Evolutionary conservation across 2,329 filamentous ascomycete genomes (phyloP).

Genomic region (Chaetomiaceae sp.): DNA sequence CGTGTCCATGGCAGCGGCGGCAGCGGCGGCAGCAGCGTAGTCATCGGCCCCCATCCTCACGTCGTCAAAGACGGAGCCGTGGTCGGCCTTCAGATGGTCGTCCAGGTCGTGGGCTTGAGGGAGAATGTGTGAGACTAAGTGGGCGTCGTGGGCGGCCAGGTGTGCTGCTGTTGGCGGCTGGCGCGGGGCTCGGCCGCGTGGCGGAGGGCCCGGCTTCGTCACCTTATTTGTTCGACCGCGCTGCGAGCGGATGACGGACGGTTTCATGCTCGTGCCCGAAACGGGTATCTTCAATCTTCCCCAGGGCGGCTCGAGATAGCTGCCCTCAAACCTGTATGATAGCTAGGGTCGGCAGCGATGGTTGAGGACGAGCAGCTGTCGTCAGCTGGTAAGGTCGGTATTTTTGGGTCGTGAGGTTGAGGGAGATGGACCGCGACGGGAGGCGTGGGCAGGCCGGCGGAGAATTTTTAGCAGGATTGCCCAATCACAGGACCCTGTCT

Average conservation of each 20-base stretch:
- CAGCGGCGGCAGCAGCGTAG: constrained; percentile 30
- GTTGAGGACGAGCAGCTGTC: constrained; percentile 26
- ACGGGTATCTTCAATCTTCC: neutral
- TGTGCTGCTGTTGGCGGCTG: constrained; percentile 13
- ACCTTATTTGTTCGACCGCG: constrained; percentile 41
- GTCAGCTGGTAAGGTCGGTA: constrained; percentile 24
- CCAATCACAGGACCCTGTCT: constrained; percentile 12
- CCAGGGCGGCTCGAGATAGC: too few species aligned
- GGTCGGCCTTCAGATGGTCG: constrained; percentile 25
- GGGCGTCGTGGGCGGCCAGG: constrained; percentile 15
- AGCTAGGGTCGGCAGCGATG: constrained; percentile 14
- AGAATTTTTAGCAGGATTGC: constrained; percentile 15
- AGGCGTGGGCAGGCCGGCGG: constrained; percentile 12
- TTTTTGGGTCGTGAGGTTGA: constrained; percentile 20
- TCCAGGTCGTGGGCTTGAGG: constrained; percentile 21
- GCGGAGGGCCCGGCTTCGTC: constrained; percentile 34
- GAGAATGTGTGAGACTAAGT: too few species aligned
- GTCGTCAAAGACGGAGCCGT: constrained; percentile 24
- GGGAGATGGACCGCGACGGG: constrained; percentile 6
- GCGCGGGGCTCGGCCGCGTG: constrained; percentile 29
- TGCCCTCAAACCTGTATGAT: neutral
- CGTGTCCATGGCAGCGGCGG: constrained; percentile 30
- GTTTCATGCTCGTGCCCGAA: constrained; percentile 24
- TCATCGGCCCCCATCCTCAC: constrained; percentile 22
- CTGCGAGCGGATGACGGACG: constrained; percentile 27